Conservation (phyloP, 2,329 filamentous ascomycete species). For the Proliferodiscus dingleyae region DNA sequence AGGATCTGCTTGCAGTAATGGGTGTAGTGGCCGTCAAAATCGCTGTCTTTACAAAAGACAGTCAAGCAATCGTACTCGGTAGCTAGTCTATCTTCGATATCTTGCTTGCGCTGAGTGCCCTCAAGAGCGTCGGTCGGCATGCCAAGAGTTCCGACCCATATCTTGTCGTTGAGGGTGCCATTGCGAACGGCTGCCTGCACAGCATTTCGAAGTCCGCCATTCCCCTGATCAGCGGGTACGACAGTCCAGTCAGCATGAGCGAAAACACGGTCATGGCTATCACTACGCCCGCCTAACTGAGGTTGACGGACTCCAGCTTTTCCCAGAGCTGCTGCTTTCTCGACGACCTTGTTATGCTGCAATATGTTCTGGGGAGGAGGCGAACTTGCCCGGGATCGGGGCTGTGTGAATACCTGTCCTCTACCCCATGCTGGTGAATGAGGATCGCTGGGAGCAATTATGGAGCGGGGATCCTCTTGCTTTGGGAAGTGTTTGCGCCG, state of each 20-base stretch:
- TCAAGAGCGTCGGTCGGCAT: constrained; percentile 88
- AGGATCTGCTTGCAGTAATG: constrained; percentile 98
- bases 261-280: constrained; percentile 65
- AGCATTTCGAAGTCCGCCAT: constrained; percentile 86
- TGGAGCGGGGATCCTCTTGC: constrained; percentile 42
- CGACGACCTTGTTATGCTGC: constrained; percentile 54
- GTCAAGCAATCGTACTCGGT: constrained; percentile 78
- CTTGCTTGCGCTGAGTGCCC: constrained; percentile 67
- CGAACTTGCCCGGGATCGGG: constrained; percentile 67
- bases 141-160: constrained; percentile 88
- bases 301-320: constrained; percentile 56
- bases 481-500: constrained; percentile 52
- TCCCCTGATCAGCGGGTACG: constrained; percentile 82
- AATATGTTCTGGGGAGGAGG: constrained; percentile 73
- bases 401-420: constrained; percentile 48
- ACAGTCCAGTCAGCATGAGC: constrained; percentile 78
- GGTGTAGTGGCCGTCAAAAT: constrained; percentile 90
- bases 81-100: constrained; percentile 77
- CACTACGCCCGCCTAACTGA: constrained; percentile 46
- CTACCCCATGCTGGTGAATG: constrained; percentile 72
- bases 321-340: constrained; percentile 54
- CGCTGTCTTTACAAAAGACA: constrained; percentile 83
- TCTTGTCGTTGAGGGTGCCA: constrained; percentile 66
- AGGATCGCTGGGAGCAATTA: constrained; percentile 65
- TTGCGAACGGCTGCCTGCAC: constrained; percentile 71